phyloP scores from a whole-genome alignment of 2,329 filamentous ascomycete genomes.

The Metarhizium rileyi region DNA sequence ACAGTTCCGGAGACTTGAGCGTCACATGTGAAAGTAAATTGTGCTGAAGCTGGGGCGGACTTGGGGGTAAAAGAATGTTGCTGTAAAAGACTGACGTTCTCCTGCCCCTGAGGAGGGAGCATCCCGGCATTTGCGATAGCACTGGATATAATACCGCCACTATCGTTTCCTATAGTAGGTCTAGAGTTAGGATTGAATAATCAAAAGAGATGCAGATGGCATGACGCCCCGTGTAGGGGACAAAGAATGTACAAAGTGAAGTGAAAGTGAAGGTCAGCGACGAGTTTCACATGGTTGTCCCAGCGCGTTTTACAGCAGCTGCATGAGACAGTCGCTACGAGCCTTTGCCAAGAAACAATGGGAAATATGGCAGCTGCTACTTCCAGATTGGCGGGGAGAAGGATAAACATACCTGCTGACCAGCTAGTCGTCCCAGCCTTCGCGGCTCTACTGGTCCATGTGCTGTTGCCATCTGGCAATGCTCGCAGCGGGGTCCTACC shows the following conservation, averaged over 20 bases:
- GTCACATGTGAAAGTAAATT: slow-evolving; percentile 95
- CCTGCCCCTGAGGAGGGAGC: slow-evolving; percentile 55
- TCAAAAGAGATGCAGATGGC: not conserved
- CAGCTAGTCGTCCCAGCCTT: slow-evolving; percentile 37
- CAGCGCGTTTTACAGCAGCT: not conserved
- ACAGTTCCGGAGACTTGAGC: slow-evolving; percentile 76
- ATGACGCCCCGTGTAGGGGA: not conserved
- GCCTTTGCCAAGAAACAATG: not conserved
- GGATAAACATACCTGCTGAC: slow-evolving; percentile 33
- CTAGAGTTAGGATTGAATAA: not conserved
- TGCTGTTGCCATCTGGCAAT: slow-evolving; percentile 47
- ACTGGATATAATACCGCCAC: slow-evolving; percentile 73
- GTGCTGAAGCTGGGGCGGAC: slow-evolving; percentile 61
- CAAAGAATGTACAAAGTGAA: not conserved
- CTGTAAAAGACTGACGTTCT: slow-evolving; percentile 70
- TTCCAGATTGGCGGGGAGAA: not conserved
- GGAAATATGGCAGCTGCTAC: not conserved
- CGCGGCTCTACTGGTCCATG: slow-evolving; percentile 40
- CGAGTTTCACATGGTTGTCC: not conserved
- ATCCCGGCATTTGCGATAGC: slow-evolving; percentile 85
- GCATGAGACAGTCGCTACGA: not conserved
- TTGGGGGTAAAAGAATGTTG: slow-evolving; percentile 52
- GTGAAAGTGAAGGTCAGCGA: not conserved
- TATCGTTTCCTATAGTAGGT: slow-evolving; percentile 27
- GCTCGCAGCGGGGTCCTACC: slow-evolving; percentile 53